A percentile compares a stretch with the other conserved stretches of the same genome.
These are phyloP conservation scores for Prillingera fragicola DNA, from an alignment of 1,284 basidiomycete genomes.

Conservation along the genomic window DNA sequence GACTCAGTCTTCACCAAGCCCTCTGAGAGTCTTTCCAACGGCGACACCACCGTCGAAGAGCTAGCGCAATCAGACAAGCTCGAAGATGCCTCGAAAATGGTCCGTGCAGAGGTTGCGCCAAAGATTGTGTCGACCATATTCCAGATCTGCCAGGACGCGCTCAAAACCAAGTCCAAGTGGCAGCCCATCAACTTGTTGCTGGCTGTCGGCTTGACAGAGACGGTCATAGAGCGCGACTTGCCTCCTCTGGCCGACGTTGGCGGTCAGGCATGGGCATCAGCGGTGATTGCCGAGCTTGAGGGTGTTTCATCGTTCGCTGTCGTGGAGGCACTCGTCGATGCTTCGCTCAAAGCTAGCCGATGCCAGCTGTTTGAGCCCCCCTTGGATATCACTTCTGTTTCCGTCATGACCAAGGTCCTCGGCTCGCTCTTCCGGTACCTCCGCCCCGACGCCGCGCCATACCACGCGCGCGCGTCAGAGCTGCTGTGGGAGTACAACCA, in stretches of 20 bases:
- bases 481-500: constrained; percentile 66
- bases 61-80: constrained; percentile 3
- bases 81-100: constrained; percentile 2
- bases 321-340: constrained; percentile 57
- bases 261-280: constrained; percentile 36
- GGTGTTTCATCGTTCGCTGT: constrained; percentile 62
- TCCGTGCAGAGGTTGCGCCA: constrained; percentile 16
- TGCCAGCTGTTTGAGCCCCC: constrained; percentile 22
- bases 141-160: constrained; percentile 7
- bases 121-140: constrained; percentile 22
- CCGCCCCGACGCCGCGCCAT: constrained; percentile 59
- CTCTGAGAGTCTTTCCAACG: not conserved
- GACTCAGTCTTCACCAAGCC: constrained; percentile 7
- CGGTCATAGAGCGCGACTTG: constrained; percentile 27
- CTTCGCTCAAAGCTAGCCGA: constrained; percentile 53
- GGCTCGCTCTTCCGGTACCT: constrained; percentile 65
- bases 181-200: constrained; percentile 9
- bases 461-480: constrained; percentile 74
- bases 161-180: constrained; percentile 5
- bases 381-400: constrained; percentile 20
- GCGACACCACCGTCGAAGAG: not conserved
- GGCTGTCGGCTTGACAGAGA: constrained; percentile 14
- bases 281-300: constrained; percentile 29
- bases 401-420: constrained; percentile 27
- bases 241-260: constrained; percentile 19